phyloP scores from a whole-genome alignment of 352 stramenopile species.

The Globisporangium irregulare region DNA sequence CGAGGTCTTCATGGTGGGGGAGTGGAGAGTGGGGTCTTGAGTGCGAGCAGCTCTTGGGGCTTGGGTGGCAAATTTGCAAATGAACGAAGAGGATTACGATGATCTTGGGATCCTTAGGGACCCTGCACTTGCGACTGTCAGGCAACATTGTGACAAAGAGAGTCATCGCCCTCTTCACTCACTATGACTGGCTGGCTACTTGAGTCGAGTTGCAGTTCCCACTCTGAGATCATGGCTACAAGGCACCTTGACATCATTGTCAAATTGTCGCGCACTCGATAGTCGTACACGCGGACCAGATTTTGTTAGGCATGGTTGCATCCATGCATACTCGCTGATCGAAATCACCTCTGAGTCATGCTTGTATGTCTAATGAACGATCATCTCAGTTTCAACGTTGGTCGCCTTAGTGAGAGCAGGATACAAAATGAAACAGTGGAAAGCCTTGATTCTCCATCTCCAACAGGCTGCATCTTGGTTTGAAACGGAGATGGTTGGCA shows the following conservation, averaged over 20 bases:
- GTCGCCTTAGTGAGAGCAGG: background rate
- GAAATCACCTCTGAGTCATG: background rate
- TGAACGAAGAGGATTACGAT: constrained; percentile 15
- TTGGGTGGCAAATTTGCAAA: constrained; percentile 33
- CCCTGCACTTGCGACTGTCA: background rate
- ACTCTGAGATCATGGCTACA: background rate
- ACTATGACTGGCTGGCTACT: background rate
- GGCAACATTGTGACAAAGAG: background rate
- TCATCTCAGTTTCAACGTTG: no score
- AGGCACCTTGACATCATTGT: background rate
- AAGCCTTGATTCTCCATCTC: background rate
- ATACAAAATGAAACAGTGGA: background rate
- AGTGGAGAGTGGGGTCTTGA: constrained; percentile 18
- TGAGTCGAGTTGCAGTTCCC: background rate
- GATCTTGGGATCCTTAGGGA: background rate
- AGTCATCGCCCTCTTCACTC: background rate
- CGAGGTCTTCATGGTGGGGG: constrained; percentile 30
- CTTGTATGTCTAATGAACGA: no score
- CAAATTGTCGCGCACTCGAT: constrained; percentile 11
- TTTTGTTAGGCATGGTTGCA: background rate
- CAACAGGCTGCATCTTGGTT: background rate
- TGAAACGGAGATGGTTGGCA: background rate
- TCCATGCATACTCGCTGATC: background rate
- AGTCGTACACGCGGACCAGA: constrained; percentile 4
- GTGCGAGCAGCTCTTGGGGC: background rate